Base-by-base conservation (phyloP, 2,329 filamentous ascomycete species). In the Colletotrichum liriopes region DNA sequence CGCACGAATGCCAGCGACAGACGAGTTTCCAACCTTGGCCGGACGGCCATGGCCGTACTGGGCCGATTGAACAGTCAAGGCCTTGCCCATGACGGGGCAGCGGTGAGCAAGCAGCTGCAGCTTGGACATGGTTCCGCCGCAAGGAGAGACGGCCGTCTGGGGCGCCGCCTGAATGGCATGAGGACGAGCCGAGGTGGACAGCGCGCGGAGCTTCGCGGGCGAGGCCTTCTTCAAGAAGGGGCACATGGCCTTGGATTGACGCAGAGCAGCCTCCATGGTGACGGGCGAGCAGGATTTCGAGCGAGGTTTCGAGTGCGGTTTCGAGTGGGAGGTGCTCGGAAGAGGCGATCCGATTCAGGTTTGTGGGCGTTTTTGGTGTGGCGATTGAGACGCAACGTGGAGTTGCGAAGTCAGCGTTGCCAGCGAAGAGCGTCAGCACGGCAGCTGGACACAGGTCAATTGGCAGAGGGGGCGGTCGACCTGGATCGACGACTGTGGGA, bases 71-170 rank as follows among this genome's bases (percentile, higher is more conserved):
- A 98, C 92, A 73, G 94, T 93, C 82, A 99, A 90, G 52, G 96
- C 96, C 89, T 98, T 97, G 83, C 95, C 96, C 96, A 99, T 99
- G 83, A 99, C 93, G 71, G 96, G 96, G 89, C 96, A 99, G 83
- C 96, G 94, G 81, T 95, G 93, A 79, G 94, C 96, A 80, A 97
- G 91, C 77, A 96, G 91, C 87, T 98, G 96, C 79, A 99, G 89
- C 86, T 98, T 98, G 80, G 95, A 98, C 91, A 98, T 98, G 84
- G 94, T 94, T 79, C 95, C 94, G 76, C 95, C 96, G 79, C 95
- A 93, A 69, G 92, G 93, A 65, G 93, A 93, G 74, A 89, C 78
- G 45, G 78, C 75, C 65, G 79, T 88, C 81, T 91, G 89, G 77
- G 90, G 80, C 26, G 70, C 65, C 20, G 70, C 65, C 69, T 72